A percentile compares a stretch with the other conserved stretches of the same genome.
These are phyloP conservation scores for Puccinia novopanici DNA, from an alignment of 1,284 basidiomycete genomes.

Conservation along the genomic window DNA sequence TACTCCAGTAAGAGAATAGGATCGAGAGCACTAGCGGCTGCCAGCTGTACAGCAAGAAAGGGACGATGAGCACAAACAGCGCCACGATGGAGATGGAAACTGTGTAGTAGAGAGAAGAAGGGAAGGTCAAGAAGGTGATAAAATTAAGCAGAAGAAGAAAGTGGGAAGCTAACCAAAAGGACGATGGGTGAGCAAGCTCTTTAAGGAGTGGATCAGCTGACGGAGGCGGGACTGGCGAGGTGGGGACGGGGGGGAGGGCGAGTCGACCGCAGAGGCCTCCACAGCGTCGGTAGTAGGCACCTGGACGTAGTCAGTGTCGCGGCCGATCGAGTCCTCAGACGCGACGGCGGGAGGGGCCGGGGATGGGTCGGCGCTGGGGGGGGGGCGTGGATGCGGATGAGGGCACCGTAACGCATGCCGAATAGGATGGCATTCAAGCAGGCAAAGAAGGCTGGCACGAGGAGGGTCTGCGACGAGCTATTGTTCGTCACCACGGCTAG, in stretches of 20 bases:
- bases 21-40: conserved; percentile 52
- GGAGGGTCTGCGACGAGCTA: conserved; percentile 54
- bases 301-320: conserved; percentile 38
- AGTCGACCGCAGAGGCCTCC: neutral
- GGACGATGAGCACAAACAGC: conserved; percentile 33
- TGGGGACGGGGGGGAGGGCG: conserved; percentile 17
- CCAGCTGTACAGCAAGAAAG: conserved; percentile 54
- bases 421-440: conserved; percentile 56
- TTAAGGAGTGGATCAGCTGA: neutral
- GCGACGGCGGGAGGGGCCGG: neutral
- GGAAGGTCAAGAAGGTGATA: conserved; percentile 27
- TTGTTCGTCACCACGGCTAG: conserved; percentile 47
- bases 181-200: neutral
- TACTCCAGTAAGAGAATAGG: conserved; percentile 56
- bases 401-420: conserved; percentile 56
- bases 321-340: conserved; percentile 2
- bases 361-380: conserved; percentile 25
- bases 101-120: neutral
- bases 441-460: conserved; percentile 55
- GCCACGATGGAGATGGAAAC: conserved; percentile 26
- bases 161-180: conserved; percentile 11
- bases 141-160: neutral
- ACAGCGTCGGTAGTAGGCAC: conserved; percentile 20
- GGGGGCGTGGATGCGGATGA: conserved; percentile 54
- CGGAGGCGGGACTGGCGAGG: conserved; percentile 1